A percentile compares a stretch with the other conserved stretches of the same genome.
phyloP scores from a whole-genome alignment of 2,329 filamentous ascomycete genomes.

The Sclerotinia nivalis region DNA sequence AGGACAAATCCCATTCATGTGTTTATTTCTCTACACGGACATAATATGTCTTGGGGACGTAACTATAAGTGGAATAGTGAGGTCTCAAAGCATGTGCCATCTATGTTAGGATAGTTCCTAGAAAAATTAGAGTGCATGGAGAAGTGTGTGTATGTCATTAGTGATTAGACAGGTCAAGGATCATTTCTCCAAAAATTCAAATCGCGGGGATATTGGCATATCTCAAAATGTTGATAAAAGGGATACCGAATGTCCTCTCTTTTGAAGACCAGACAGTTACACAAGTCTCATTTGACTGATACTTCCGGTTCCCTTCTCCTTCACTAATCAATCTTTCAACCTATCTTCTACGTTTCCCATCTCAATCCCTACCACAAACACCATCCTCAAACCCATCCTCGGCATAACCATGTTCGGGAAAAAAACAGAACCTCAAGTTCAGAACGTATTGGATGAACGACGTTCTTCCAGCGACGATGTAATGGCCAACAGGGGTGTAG shows the following conservation, averaged over 20 bases:
- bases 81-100: not conserved
- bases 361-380: not conserved
- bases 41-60: not conserved
- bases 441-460: slow-evolving; percentile 4
- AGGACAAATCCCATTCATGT: not conserved
- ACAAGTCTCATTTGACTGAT: not conserved
- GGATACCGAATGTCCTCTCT: not conserved
- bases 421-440: not conserved
- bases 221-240: slow-evolving; percentile 17
- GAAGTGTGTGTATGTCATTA: not conserved
- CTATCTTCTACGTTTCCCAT: not conserved
- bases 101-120: not conserved
- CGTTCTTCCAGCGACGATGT: not conserved
- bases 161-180: not conserved
- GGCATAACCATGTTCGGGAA: slow-evolving; percentile 16
- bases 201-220: not conserved
- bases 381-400: not conserved
- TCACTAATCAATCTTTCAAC: not conserved
- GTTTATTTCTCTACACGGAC: not conserved
- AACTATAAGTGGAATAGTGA: not conserved
- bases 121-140: not conserved
- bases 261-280: not conserved
- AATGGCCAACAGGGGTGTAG: not conserved
- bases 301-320: not conserved
- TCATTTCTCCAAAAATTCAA: not conserved